phyloP scores from a whole-genome alignment of 2,329 filamentous ascomycete species.

The Pseudogymnoascus sp. region DNA sequence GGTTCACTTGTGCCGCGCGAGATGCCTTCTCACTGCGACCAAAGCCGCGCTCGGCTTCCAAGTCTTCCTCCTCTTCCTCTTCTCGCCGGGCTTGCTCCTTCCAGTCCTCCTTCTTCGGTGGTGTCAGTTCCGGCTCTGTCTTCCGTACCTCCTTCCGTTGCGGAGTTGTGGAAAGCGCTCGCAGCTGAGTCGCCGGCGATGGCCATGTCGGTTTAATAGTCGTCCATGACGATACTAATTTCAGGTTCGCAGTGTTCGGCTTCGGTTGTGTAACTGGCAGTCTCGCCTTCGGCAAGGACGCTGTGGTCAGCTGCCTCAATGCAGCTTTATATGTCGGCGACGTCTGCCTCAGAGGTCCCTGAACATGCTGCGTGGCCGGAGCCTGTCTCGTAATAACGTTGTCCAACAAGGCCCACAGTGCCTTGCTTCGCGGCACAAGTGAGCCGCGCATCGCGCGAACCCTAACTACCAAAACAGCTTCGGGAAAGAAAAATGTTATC shows the following conservation, averaged over 20 bases:
- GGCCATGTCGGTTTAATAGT: constrained; percentile 21
- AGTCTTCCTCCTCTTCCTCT: constrained; percentile 33
- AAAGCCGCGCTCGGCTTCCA: constrained; percentile 53
- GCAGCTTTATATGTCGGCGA: constrained; percentile 9
- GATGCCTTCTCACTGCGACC: constrained; percentile 73
- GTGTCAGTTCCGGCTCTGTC: constrained; percentile 14
- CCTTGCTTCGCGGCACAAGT: constrained; percentile 8
- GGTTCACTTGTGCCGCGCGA: constrained; percentile 79
- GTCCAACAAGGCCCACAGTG: constrained; percentile 8
- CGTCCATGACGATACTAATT: constrained; percentile 10
- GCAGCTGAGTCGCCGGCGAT: constrained; percentile 23
- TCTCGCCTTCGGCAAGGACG: background rate
- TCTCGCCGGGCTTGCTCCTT: constrained; percentile 31
- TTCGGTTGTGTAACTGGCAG: background rate
- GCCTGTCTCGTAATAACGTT: constrained; percentile 4
- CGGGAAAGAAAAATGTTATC: background rate
- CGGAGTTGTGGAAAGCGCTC: constrained; percentile 22
- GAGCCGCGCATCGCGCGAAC: constrained; percentile 9
- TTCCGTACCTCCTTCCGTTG: constrained; percentile 8
- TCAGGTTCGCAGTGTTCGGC: constrained; percentile 1
- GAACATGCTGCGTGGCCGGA: background rate
- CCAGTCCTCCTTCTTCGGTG: constrained; percentile 26
- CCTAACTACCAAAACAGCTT: constrained; percentile 3
- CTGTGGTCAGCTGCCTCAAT: background rate
- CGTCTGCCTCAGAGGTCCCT: background rate